Evolutionary conservation across 768 basidiomycete genomes (phyloP).

Genomic region (Boletellus ananas): DNA sequence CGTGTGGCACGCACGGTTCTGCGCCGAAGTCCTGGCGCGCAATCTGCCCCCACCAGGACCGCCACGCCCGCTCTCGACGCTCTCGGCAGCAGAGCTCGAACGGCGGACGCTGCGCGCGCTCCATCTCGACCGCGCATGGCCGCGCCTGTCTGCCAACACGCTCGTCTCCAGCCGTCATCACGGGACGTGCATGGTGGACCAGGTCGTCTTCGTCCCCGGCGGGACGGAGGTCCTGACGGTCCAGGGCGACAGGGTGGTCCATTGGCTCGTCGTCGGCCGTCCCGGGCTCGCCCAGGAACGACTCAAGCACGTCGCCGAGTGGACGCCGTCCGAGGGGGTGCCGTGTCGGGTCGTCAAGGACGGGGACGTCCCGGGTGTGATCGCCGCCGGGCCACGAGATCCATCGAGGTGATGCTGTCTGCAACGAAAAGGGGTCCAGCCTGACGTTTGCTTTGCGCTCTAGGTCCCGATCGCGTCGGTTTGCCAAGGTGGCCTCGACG

Average conservation of each 20-base stretch:
- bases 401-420: constrained; percentile 1
- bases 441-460: background rate
- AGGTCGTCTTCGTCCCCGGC: constrained; percentile 25
- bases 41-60: constrained; percentile 22
- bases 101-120: constrained; percentile 28
- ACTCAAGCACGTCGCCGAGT: constrained; percentile 21
- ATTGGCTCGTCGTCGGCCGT: constrained; percentile 21
- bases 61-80: constrained; percentile 2
- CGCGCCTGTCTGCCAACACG: constrained; percentile 12
- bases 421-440: too few relatives aligned
- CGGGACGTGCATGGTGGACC: constrained; percentile 15
- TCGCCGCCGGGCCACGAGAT: constrained; percentile 20
- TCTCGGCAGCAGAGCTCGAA: constrained; percentile 24
- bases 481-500: constrained; percentile 19
- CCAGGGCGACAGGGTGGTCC: constrained; percentile 20
- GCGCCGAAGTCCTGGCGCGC: constrained; percentile 20
- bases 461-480: constrained; percentile 15
- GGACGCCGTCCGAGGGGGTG: constrained; percentile 12
- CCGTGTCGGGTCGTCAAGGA: constrained; percentile 23
- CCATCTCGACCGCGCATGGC: constrained; percentile 21
- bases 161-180: constrained; percentile 6
- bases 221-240: constrained; percentile 28
- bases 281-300: constrained; percentile 7
- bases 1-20: constrained; percentile 22
- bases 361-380: constrained; percentile 10